These are phyloP conservation scores for Geosiphon pyriformis DNA, from an alignment of 192 early-diverging fungal species.

Conservation along the genomic window DNA sequence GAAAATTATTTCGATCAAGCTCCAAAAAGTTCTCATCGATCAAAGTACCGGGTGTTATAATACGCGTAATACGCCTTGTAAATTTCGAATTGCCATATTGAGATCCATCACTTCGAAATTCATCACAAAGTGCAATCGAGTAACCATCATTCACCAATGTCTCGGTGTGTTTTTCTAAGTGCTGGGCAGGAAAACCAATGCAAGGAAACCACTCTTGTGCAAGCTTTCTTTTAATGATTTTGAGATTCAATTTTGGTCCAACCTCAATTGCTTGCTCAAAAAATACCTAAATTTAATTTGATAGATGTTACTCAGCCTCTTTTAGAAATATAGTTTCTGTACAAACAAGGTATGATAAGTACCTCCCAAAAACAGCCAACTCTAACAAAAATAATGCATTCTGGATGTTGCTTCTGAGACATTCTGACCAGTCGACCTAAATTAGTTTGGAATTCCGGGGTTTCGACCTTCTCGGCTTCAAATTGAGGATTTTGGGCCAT, in stretches of 20 bases:
- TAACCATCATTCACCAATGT: conserved; percentile 54
- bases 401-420: conserved; percentile 53
- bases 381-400: conserved; percentile 63
- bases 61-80: conserved; percentile 63
- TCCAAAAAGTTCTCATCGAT: conserved; percentile 70
- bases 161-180: conserved; percentile 61
- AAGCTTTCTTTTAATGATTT: conserved; percentile 64
- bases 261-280: conserved; percentile 65
- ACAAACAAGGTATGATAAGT: conserved; percentile 13
- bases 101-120: conserved; percentile 37
- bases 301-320: not conserved
- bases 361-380: conserved; percentile 83
- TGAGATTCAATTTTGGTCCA: conserved; percentile 61
- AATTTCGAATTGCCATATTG: conserved; percentile 46
- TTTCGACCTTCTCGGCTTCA: not conserved
- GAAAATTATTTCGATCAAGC: conserved; percentile 66
- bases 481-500: not conserved
- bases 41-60: conserved; percentile 83
- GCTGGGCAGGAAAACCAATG: conserved; percentile 65
- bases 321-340: not conserved
- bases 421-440: conserved; percentile 39
- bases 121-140: conserved; percentile 68
- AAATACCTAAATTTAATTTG: conserved; percentile 48
- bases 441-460: conserved; percentile 14
- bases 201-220: conserved; percentile 48